Base-by-base conservation (phyloP, 352 stramenopile species). In the Phytophthora kernoviae region DNA sequence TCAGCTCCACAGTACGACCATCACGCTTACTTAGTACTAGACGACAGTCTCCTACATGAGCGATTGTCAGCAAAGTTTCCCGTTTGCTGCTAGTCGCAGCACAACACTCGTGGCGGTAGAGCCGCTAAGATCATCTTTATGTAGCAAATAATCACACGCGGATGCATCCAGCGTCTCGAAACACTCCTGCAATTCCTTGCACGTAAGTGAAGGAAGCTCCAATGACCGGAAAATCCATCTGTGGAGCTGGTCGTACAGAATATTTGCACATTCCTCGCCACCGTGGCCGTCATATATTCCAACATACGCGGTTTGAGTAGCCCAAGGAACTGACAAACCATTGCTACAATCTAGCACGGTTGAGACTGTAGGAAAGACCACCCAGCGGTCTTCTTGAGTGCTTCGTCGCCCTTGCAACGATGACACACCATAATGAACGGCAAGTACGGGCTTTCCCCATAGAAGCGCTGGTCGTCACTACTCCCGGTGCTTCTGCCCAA, bases 251-350 rank as follows among this genome's bases (percentile, higher is more conserved):
- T 92, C 77, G 39, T 87, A 79, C 5, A 96, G 73, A 43, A 91
- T 90, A 26, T 70, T 80, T 12, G 84, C 76, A 42, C 79, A 89
- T 27, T 86, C 81, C 14, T 91, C 78, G 7, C 88, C 89, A 1
- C 81, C 81, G 20, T 96, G 89, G 20, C 88, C 88, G 48, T 96
- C 88, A 67, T 93, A 96, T 18, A 96, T 40, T 0, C 79, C 89
- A 14, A 91, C 66, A 47, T 90, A 95, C 8, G 80, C 65, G 0
- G 52, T 64, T 46, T 73, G 27, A 3, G 42, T 49, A 7, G 53
- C n/a, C 65, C 65, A 65, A 5, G 39, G n/a, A 18, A 30, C 26
- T 21, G 20, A 9, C 0, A 20, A 34, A 14, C 54, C 79, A 18
- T 45, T 37, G 1, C 39, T 18, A 26, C 47, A 74, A 4, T 65